Conservation (phyloP, 1,284 basidiomycete species). For the Fomes fomentarius region DNA sequence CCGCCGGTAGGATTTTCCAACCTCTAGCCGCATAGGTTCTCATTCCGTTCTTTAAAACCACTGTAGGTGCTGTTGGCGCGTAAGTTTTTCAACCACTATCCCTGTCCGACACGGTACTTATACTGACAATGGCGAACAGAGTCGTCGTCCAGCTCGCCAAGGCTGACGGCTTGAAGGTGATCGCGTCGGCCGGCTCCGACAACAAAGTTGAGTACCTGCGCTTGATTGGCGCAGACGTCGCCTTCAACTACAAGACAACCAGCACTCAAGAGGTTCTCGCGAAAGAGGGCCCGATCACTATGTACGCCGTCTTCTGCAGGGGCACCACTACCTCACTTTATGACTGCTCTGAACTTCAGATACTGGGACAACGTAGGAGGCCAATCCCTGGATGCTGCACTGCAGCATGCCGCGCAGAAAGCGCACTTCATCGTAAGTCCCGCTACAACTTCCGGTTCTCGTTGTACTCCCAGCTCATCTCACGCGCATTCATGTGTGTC, state of each 20-base stretch:
- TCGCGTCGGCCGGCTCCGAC: conserved; percentile 72
- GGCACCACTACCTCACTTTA: no score
- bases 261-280: conserved; percentile 53
- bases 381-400: conserved; percentile 58
- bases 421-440: conserved; percentile 58
- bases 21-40: neutral
- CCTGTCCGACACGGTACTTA: no score
- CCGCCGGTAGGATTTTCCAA: conserved; percentile 13
- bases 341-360: no score
- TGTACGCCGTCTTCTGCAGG: no score
- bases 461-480: neutral
- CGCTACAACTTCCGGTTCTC: neutral
- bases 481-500: no score
- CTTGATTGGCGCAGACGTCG: conserved; percentile 65
- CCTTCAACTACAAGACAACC: conserved; percentile 73
- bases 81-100: no score
- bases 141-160: conserved; percentile 65
- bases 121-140: no score
- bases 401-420: conserved; percentile 49
- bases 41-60: neutral
- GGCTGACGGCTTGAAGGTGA: conserved; percentile 63
- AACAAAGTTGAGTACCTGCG: conserved; percentile 70
- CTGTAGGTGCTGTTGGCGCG: conserved; percentile 23
- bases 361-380: conserved; percentile 66
- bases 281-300: conserved; percentile 57